Evolutionary conservation across 1,139 yeast genomes (phyloP).

Genomic region (Yamadazyma blattariae): DNA sequence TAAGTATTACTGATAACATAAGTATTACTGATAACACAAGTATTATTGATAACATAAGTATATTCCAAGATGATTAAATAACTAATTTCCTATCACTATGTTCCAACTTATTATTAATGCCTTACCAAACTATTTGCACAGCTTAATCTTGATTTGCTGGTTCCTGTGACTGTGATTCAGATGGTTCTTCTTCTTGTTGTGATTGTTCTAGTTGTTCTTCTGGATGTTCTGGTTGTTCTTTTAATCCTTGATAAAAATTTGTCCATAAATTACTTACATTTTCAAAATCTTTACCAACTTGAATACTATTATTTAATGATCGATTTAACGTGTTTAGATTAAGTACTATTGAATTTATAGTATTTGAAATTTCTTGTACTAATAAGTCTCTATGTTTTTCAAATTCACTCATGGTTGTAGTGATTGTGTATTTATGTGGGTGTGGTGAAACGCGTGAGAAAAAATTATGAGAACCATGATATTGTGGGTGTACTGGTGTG

Average conservation of each 20-base stretch:
- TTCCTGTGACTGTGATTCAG: background rate
- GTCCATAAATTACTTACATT: conserved; percentile 45
- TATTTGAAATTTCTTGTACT: conserved; percentile 40
- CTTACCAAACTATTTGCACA: too few species aligned
- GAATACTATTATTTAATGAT: conserved; percentile 39
- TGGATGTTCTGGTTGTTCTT: conserved; percentile 12
- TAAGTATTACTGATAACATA: too few species aligned
- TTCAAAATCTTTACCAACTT: conserved; percentile 47
- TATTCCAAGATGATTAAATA: too few species aligned
- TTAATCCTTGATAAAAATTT: conserved; percentile 38
- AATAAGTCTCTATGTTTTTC: conserved; percentile 44
- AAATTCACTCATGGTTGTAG: conserved; percentile 20
- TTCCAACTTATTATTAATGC: too few species aligned
- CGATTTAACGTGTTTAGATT: conserved; percentile 42
- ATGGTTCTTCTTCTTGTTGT: background rate
- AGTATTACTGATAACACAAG: too few species aligned
- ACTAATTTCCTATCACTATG: too few species aligned
- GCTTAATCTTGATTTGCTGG: too few species aligned
- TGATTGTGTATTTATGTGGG: too few species aligned
- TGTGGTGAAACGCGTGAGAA: too few species aligned
- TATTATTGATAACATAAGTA: too few species aligned
- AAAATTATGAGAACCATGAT: too few species aligned
- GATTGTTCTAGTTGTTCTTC: conserved; percentile 3
- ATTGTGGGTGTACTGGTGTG: too few species aligned
- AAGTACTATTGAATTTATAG: conserved; percentile 39